These are phyloP conservation scores for Rutstroemia sp. DNA, from an alignment of 2,329 filamentous ascomycete genomes.

Conservation along the genomic window DNA sequence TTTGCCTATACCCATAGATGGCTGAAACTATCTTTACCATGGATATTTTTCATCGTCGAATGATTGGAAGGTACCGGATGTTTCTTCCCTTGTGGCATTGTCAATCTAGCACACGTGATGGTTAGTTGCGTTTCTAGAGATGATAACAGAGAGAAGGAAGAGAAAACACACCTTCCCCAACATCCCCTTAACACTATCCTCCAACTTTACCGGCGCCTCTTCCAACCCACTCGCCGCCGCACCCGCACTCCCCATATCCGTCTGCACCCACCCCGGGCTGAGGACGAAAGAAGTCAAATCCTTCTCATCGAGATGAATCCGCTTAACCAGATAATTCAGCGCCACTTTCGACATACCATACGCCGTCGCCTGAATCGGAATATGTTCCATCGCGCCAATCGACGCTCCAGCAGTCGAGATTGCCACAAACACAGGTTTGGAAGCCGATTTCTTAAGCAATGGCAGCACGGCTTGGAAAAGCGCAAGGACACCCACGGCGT, in stretches of 20 bases:
- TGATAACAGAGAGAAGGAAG: background rate
- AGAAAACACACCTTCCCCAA: conserved; percentile 9
- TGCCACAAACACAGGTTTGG: conserved; percentile 33
- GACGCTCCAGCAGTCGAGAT: conserved; percentile 25
- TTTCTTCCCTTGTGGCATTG: too few relatives aligned
- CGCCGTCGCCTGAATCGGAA: conserved; percentile 19
- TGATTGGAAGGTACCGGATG: too few relatives aligned
- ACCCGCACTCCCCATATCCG: conserved; percentile 19
- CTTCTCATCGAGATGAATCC: conserved; percentile 30
- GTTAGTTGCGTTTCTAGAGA: too few relatives aligned
- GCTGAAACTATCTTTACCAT: too few relatives aligned
- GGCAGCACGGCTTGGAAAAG: conserved; percentile 39
- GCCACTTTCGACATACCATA: conserved; percentile 37
- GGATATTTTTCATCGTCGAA: too few relatives aligned
- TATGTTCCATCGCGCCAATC: conserved; percentile 11
- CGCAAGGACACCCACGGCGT: conserved; percentile 35
- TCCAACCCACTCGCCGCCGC: conserved; percentile 13
- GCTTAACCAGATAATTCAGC: conserved; percentile 28
- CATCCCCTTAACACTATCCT: conserved; percentile 17
- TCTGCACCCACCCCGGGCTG: conserved; percentile 31
- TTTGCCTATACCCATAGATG: too few relatives aligned
- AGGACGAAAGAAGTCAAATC: conserved; percentile 28
- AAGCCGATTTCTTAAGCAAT: conserved; percentile 30
- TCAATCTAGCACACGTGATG: too few relatives aligned
- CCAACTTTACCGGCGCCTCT: conserved; percentile 16